Base-by-base conservation (phyloP, 331 rosid species). In the Malus hybrid region DNA sequence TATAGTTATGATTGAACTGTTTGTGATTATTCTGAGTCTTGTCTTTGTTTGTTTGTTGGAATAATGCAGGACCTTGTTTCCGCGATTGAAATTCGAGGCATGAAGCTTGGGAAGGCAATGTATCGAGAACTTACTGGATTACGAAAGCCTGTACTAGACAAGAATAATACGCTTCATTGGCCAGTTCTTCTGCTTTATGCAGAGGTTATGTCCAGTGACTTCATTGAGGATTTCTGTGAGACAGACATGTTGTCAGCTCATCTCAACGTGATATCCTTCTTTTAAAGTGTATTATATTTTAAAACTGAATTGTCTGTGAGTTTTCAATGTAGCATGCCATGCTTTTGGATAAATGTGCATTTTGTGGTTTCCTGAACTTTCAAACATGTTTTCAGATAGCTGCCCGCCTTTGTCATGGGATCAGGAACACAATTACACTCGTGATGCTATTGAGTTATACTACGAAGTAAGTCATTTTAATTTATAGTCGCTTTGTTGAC, bases 121-220 rank as follows among this genome's bases (percentile, higher is more conserved):
- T 92, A 83, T 78, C 83, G n/a, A 52, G 97, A 92, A 56, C 96
- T 94, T 64, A 86, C 85, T n/a, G 96, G 99, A 71, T 77, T 87
- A 44, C 78, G 70, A 83, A 94, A 86, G 81, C 96, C 93, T 13
- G 82, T 85, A 75, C 79, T 92, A 62, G 96, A 91, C 75, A 88
- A 81, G 82, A 84, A 77, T 77, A 89, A 85, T 55, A 87, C 88
- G 78, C 90, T 93, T 78, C 97, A 88, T 72, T 93, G 98, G 97
- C 97, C 98, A 39, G 98, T 94, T 84, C 87, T 91, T 85, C 87
- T 91, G 78, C 88, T 94, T 63, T 94, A 94, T 77, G 96, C 97
- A 13, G 98, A 90, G 87, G 92, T 90, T 85, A 94, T 91, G 98
- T 90, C 96, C 61, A 90, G 97, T 75, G 98, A 91, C 84, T 90